A percentile compares a stretch with the other conserved stretches of the same genome.
Conservation (phyloP, 2,329 filamentous ascomycete genomes). For the Helicocarpus griseus region DNA sequence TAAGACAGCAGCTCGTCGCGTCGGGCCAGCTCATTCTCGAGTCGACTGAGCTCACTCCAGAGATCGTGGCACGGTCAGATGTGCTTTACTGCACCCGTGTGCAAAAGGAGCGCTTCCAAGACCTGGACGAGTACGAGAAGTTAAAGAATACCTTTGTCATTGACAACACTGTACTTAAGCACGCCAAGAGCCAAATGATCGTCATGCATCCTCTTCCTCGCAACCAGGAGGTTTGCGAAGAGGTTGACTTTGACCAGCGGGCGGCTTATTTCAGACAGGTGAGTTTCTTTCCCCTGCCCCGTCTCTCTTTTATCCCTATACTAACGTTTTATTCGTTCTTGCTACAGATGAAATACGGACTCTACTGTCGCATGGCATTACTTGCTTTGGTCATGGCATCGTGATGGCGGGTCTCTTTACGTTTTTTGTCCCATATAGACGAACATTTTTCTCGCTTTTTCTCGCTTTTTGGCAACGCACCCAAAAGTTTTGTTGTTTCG, state of each 20-base stretch:
- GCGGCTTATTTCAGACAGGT: conserved; percentile 99
- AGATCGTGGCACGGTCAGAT: conserved; percentile 77
- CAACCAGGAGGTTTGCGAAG: conserved; percentile 86
- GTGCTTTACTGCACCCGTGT: conserved; percentile 96
- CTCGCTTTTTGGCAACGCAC: not conserved
- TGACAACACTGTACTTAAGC: conserved; percentile 79
- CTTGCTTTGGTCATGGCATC: conserved; percentile 80
- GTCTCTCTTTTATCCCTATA: conserved; percentile 6
- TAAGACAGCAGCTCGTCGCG: conserved; percentile 60
- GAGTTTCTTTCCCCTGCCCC: conserved; percentile 35
- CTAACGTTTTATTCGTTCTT: conserved; percentile 32
- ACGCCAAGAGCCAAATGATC: conserved; percentile 86
- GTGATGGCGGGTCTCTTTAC: conserved; percentile 16
- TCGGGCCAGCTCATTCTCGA: conserved; percentile 71
- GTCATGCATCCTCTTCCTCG: conserved; percentile 92
- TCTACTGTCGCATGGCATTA: conserved; percentile 97
- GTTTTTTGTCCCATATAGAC: no score
- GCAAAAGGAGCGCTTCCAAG: conserved; percentile 92
- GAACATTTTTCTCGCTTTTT: not conserved
- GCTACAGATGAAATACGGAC: conserved; percentile 82
- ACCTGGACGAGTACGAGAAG: conserved; percentile 66
- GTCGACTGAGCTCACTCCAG: conserved; percentile 68
- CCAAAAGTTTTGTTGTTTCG: conserved; percentile 6
- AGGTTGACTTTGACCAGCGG: conserved; percentile 94
- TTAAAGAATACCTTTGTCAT: conserved; percentile 85